Evolutionary conservation across 768 basidiomycete species (phyloP).

Genomic region (Brasilioporus rufonigricans): DNA sequence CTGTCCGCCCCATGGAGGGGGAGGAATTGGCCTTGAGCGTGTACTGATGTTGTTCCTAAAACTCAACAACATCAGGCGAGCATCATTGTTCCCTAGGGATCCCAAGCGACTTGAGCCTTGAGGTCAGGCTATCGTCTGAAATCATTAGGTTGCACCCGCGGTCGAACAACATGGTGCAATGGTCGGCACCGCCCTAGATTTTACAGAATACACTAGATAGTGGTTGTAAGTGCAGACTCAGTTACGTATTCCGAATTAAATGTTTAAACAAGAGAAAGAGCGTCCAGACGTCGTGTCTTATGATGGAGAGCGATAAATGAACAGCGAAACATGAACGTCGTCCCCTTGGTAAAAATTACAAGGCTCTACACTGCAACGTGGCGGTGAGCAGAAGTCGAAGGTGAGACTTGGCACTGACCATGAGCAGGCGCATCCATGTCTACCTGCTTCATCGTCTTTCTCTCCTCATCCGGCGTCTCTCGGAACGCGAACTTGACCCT

Average conservation of each 20-base stretch:
- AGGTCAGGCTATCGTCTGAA: slow-evolving; percentile 1
- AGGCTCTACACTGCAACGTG: slow-evolving; percentile 13
- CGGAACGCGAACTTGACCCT: slow-evolving; percentile 44
- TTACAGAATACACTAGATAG: slow-evolving; percentile 18
- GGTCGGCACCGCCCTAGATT: slow-evolving; percentile 13
- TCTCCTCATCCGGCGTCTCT: slow-evolving; percentile 60
- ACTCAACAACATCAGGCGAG: slow-evolving; percentile 91
- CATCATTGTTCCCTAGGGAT: slow-evolving; percentile 94
- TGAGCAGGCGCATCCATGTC: neutral
- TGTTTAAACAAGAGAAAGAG: slow-evolving; percentile 13
- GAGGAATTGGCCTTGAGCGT: slow-evolving; percentile 92
- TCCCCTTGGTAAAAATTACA: slow-evolving; percentile 22
- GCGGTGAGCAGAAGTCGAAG: slow-evolving; percentile 1
- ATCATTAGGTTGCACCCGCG: neutral
- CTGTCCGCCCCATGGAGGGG: slow-evolving; percentile 94
- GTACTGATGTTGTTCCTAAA: slow-evolving; percentile 98
- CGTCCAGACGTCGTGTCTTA: slow-evolving; percentile 26
- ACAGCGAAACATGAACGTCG: slow-evolving; percentile 25
- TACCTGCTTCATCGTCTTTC: slow-evolving; percentile 32
- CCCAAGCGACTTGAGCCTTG: slow-evolving; percentile 92
- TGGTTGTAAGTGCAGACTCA: slow-evolving; percentile 14
- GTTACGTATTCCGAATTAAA: slow-evolving; percentile 28
- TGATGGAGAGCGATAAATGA: slow-evolving; percentile 16
- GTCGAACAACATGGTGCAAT: slow-evolving; percentile 4
- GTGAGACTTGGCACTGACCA: slow-evolving; percentile 12